A percentile compares a stretch with the other conserved stretches of the same genome.
These are phyloP conservation scores for Fusarium pininemorale DNA, from an alignment of 2,329 filamentous ascomycete species.

Conservation along the genomic window DNA sequence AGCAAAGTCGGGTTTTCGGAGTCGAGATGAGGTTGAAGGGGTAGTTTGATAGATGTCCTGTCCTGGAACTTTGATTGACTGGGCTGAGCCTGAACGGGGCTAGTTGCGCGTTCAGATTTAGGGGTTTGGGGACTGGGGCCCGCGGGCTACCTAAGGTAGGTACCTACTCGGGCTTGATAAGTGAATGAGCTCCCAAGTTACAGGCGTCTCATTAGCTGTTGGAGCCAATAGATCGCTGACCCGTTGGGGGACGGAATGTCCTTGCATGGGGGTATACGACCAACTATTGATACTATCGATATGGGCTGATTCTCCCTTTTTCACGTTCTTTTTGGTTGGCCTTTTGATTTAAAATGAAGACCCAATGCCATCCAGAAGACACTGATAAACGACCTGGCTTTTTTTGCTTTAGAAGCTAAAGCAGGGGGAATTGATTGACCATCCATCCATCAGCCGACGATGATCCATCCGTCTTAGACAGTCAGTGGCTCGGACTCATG, in stretches of 20 bases:
- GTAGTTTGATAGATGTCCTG: conserved; percentile 33
- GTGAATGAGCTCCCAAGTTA: background rate
- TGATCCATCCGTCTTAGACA: conserved; percentile 21
- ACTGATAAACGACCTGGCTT: conserved; percentile 13
- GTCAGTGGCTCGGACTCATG: background rate
- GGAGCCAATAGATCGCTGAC: conserved; percentile 20
- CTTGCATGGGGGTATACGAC: conserved; percentile 2
- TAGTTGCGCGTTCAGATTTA: conserved; percentile 43
- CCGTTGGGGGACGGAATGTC: conserved; percentile 7
- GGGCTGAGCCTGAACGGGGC: conserved; percentile 42
- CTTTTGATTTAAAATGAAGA: background rate
- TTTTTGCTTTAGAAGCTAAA: conserved; percentile 13
- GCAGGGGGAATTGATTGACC: conserved; percentile 11
- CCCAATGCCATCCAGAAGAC: background rate
- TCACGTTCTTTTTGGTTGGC: background rate
- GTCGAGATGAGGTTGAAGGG: conserved; percentile 42
- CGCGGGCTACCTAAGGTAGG: background rate
- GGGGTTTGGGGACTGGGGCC: conserved; percentile 39
- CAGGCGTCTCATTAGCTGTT: conserved; percentile 18
- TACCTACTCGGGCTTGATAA: background rate
- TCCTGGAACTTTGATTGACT: conserved; percentile 36
- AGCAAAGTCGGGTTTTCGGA: conserved; percentile 23
- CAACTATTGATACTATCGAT: background rate
- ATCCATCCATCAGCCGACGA: conserved; percentile 16
- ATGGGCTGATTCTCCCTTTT: background rate